Evolutionary conservation across 208 protist species (phyloP).

Genomic region (Wallacemonas rigidus): DNA sequence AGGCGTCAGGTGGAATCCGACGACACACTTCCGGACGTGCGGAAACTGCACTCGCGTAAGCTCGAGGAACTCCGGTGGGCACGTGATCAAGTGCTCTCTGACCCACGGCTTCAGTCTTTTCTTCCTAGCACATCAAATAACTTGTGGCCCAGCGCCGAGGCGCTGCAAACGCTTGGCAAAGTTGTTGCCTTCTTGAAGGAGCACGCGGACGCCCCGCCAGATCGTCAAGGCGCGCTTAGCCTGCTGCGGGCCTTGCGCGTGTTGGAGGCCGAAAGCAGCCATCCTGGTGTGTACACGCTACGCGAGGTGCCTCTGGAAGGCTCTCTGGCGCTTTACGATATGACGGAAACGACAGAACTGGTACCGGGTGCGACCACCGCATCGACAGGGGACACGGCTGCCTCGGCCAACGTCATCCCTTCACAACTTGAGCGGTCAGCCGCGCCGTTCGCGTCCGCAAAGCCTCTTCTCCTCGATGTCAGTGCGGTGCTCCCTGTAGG

Average conservation of each 20-base stretch:
- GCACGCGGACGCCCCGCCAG: slow-evolving; percentile 34
- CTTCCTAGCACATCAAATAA: slow-evolving; percentile 33
- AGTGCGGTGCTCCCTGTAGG: slow-evolving; percentile 19
- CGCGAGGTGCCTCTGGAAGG: slow-evolving; percentile 47
- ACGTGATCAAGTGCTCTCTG: slow-evolving; percentile 42
- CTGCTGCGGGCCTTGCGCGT: slow-evolving; percentile 45
- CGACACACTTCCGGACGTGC: slow-evolving; percentile 5
- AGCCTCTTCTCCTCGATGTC: slow-evolving; percentile 1
- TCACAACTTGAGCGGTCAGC: background rate
- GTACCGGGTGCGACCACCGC: background rate
- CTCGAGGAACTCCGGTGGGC: slow-evolving; percentile 64
- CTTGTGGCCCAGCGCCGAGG: slow-evolving; percentile 58
- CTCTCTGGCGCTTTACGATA: slow-evolving; percentile 32
- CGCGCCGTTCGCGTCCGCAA: background rate
- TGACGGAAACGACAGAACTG: slow-evolving; percentile 9
- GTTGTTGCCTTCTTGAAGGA: slow-evolving; percentile 55
- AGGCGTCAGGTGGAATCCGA: slow-evolving; percentile 18
- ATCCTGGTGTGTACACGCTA: slow-evolving; percentile 69
- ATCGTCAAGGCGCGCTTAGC: slow-evolving; percentile 19
- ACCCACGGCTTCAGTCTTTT: slow-evolving; percentile 45
- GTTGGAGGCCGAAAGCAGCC: slow-evolving; percentile 35
- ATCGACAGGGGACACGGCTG: background rate
- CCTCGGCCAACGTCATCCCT: background rate
- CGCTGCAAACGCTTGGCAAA: slow-evolving; percentile 42
- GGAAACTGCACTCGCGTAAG: slow-evolving; percentile 27